Evolutionary conservation across 768 basidiomycete species (phyloP).

Genomic region (Calvatia gigantea): DNA sequence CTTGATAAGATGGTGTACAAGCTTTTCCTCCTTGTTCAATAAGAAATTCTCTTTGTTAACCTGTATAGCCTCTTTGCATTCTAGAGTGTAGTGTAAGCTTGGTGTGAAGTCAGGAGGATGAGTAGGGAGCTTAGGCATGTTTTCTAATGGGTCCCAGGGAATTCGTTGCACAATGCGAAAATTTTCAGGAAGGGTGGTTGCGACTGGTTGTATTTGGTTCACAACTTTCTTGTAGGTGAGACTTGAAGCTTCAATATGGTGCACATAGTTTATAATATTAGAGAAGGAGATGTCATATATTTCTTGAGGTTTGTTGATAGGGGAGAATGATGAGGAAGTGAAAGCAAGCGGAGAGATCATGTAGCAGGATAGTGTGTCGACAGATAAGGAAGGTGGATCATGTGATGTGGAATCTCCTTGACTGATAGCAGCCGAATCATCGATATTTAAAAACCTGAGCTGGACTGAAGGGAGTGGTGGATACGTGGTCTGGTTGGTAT

Average conservation of each 20-base stretch:
- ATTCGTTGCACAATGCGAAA: constrained; percentile 12
- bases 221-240: background rate
- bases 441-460: background rate
- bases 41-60: constrained; percentile 24
- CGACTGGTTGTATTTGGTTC: background rate
- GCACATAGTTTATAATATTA: background rate
- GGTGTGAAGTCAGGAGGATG: constrained; percentile 14
- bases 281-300: background rate
- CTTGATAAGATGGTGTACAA: constrained; percentile 30
- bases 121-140: constrained; percentile 3
- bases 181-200: background rate
- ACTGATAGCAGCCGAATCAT: background rate
- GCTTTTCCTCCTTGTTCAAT: constrained; percentile 24
- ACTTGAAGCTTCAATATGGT: background rate
- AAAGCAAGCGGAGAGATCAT: background rate
- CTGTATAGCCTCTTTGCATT: constrained; percentile 16
- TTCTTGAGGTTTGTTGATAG: background rate
- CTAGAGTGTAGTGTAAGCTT: constrained; percentile 18
- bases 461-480: background rate
- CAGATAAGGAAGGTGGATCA: background rate
- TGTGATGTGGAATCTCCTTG: background rate
- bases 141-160: constrained; percentile 8
- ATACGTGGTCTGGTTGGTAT: background rate
- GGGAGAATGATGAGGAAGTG: background rate
- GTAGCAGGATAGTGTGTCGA: background rate